phyloP scores from a whole-genome alignment of 2,329 filamentous ascomycete species.

The Phialophora verrucosa region DNA sequence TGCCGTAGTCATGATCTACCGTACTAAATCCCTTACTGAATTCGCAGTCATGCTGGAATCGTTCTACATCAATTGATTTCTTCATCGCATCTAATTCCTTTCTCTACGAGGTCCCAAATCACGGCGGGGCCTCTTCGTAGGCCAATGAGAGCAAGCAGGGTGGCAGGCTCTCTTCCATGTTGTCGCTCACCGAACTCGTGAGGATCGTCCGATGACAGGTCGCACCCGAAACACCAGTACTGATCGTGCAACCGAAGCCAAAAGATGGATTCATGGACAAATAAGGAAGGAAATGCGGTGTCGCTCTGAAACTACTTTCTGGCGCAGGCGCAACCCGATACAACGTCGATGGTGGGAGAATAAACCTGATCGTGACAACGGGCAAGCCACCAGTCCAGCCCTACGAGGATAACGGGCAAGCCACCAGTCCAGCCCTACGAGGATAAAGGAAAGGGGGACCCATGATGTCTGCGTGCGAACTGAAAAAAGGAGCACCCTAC shows the following conservation, averaged over 20 bases:
- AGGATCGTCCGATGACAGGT: neutral
- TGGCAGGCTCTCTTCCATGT: neutral
- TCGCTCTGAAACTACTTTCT: neutral
- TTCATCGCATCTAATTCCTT: neutral
- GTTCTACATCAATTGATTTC: neutral
- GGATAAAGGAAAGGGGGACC: no score
- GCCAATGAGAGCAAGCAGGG: neutral
- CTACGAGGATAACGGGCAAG: no score
- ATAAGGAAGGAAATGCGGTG: neutral
- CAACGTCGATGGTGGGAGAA: no score
- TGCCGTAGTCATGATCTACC: neutral
- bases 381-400: no score
- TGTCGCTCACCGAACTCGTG: neutral
- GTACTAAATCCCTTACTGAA: neutral
- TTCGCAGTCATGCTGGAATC: no score
- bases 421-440: no score
- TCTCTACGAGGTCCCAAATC: neutral
- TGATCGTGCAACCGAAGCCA: neutral
- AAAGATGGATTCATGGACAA: neutral
- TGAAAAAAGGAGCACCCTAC: no score
- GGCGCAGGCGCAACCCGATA: neutral
- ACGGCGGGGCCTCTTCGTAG: neutral
- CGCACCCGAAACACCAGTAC: neutral
- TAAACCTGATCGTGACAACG: neutral
- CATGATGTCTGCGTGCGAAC: no score